phyloP scores from a whole-genome alignment of 2,329 filamentous ascomycete genomes.

The Penicillium griseofulvum region DNA sequence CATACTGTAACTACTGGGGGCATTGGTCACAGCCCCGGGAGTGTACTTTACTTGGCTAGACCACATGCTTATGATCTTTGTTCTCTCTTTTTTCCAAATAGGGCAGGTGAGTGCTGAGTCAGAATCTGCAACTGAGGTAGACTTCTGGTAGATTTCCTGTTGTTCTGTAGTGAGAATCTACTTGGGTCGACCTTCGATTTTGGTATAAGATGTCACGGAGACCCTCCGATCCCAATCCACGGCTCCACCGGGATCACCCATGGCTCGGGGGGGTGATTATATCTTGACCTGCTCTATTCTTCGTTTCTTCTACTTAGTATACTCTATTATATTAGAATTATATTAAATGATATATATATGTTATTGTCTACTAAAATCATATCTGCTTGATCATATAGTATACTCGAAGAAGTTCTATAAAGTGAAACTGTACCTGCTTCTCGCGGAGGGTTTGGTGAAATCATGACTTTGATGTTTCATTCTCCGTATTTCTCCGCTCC shows the following conservation, averaged over 20 bases:
- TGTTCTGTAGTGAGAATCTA: background rate
- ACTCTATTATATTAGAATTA: background rate
- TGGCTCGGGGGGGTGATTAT: conserved; percentile 19
- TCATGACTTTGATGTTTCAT: conserved; percentile 5
- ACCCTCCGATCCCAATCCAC: conserved; percentile 16
- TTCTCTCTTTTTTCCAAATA: background rate
- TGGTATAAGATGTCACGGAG: conserved; percentile 11
- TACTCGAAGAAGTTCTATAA: background rate
- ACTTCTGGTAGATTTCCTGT: conserved; percentile 1
- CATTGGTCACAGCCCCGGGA: background rate
- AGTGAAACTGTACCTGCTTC: conserved; percentile 16
- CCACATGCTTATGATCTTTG: background rate
- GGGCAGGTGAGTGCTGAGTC: conserved; percentile 2
- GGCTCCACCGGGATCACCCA: conserved; percentile 21
- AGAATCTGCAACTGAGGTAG: background rate
- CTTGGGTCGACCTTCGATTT: background rate
- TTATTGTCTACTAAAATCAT: background rate
- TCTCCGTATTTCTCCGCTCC: conserved; percentile 22
- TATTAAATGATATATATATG: background rate
- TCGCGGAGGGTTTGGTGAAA: conserved; percentile 15
- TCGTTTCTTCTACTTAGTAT: background rate
- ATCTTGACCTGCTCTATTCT: conserved; percentile 4
- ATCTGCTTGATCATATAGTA: background rate
- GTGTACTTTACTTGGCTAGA: background rate
- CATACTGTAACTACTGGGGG: background rate